These are phyloP conservation scores for Leishmania major DNA, from an alignment of 208 protist species.

Conservation along the genomic window DNA sequence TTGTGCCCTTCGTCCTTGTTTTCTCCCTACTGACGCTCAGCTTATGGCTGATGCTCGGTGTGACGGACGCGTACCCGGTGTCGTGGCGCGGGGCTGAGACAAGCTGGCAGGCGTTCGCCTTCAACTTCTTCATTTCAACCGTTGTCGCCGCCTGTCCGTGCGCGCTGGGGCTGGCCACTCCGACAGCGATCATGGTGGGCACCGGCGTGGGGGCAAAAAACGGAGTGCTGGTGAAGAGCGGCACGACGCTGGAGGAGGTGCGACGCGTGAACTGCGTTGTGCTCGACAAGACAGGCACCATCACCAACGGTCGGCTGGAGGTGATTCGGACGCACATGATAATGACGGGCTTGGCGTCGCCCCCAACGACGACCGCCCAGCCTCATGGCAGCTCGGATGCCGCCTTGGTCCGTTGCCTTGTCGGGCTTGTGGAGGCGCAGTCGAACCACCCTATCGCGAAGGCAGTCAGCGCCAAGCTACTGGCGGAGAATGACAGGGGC, in stretches of 20 bases:
- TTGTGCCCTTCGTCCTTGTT: conserved; percentile 94
- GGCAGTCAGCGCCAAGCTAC: conserved; percentile 55
- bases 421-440: conserved; percentile 61
- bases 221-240: conserved; percentile 96
- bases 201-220: conserved; percentile 93
- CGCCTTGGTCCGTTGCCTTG: conserved; percentile 22
- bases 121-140: conserved; percentile 95
- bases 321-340: conserved; percentile 50
- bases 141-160: conserved; percentile 98
- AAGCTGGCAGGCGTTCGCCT: conserved; percentile 74
- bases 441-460: conserved; percentile 91
- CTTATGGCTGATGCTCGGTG: conserved; percentile 89
- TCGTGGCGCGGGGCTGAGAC: conserved; percentile 48
- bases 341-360: neutral
- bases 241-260: conserved; percentile 86
- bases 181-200: conserved; percentile 97
- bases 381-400: conserved; percentile 2
- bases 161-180: conserved; percentile 96
- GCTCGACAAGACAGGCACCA: conserved; percentile 98
- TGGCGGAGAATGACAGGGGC: conserved; percentile 8
- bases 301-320: conserved; percentile 93
- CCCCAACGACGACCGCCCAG: neutral
- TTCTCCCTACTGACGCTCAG: conserved; percentile 90
- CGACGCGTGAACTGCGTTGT: conserved; percentile 79
- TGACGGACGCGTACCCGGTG: conserved; percentile 58